Evolutionary conservation across 768 basidiomycete genomes (phyloP).

Genomic region (Pisolithus marmoratus): DNA sequence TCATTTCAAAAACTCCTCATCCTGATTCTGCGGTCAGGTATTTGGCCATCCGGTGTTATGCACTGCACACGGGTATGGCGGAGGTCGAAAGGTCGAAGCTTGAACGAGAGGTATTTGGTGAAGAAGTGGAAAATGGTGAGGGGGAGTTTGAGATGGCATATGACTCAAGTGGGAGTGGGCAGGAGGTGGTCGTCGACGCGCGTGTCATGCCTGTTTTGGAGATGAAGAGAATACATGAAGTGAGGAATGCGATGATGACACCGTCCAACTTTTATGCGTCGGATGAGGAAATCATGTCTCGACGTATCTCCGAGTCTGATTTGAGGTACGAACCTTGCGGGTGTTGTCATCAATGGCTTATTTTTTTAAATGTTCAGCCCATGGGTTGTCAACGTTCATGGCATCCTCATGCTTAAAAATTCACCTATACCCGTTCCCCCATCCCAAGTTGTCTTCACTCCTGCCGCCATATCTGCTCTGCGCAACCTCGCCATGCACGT

Average conservation of each 20-base stretch:
- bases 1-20: constrained; percentile 37
- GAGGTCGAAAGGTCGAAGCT: constrained; percentile 67
- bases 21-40: constrained; percentile 60
- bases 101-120: constrained; percentile 59
- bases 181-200: constrained; percentile 50
- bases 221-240: constrained; percentile 48
- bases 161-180: constrained; percentile 45
- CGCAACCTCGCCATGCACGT: constrained; percentile 57
- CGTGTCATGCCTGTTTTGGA: constrained; percentile 81
- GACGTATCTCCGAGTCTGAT: constrained; percentile 39
- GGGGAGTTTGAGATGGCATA: constrained; percentile 53
- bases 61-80: constrained; percentile 69
- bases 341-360: not conserved
- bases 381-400: constrained; percentile 55
- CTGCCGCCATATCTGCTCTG: constrained; percentile 53
- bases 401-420: constrained; percentile 57
- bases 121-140: constrained; percentile 40
- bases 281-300: constrained; percentile 29
- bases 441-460: constrained; percentile 54
- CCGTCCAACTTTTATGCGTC: constrained; percentile 41
- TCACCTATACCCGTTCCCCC: constrained; percentile 21
- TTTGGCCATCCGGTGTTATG: constrained; percentile 75
- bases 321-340: constrained; percentile 43
- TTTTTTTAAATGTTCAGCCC: constrained; percentile 35
- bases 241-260: constrained; percentile 42